Percentiles rank a stretch among this genome's conserved stretches.
phyloP scores from a whole-genome alignment of 2,329 filamentous ascomycete genomes.

The Venturia carpophila region DNA sequence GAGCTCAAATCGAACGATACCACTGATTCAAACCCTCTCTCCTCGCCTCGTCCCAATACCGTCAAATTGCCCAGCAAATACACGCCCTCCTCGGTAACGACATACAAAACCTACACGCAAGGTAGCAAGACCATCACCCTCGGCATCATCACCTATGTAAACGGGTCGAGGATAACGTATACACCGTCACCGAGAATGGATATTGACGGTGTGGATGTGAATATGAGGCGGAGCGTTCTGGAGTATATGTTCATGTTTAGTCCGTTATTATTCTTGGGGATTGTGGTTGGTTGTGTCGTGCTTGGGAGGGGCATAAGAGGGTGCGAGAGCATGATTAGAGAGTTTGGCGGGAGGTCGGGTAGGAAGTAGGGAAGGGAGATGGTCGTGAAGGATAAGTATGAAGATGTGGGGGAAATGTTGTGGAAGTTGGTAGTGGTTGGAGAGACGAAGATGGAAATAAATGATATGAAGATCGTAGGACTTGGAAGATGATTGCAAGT shows the following conservation, averaged over 20 bases:
- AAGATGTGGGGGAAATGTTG: neutral
- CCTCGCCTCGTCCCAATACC: neutral
- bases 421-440: too few species aligned
- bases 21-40: neutral
- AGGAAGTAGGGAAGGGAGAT: neutral
- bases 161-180: neutral
- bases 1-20: neutral
- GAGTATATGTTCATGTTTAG: neutral
- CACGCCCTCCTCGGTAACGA: neutral
- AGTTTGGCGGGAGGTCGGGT: neutral
- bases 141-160: neutral
- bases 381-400: neutral
- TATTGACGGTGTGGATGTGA: neutral
- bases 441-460: too few species aligned
- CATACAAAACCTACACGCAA: neutral
- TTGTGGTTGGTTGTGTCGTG: neutral
- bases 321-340: neutral
- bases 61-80: neutral
- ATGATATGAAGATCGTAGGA: too few species aligned
- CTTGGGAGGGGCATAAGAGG: neutral
- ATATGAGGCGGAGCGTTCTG: neutral
- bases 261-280: slow-evolving; percentile 5
- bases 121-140: neutral
- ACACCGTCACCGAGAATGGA: neutral
- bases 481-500: too few species aligned